A percentile compares a stretch with the other conserved stretches of the same genome.
Evolutionary conservation across 768 basidiomycete species (phyloP).

Genomic region (Suillus weaverae): DNA sequence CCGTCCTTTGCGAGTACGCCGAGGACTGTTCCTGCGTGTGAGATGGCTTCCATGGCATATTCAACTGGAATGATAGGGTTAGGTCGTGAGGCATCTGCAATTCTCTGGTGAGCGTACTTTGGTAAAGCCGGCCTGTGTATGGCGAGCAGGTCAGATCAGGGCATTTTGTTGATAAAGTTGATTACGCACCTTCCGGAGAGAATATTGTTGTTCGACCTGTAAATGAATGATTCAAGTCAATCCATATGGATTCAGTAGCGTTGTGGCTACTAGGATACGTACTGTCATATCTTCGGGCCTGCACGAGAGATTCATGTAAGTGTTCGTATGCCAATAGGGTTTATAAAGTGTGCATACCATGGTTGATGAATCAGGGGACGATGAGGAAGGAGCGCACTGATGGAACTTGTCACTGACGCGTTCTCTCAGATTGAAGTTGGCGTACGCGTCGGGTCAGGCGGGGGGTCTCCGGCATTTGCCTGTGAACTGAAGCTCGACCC

Average conservation of each 20-base stretch:
- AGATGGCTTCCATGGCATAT: slow-evolving; percentile 99
- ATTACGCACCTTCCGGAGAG: slow-evolving; percentile 85
- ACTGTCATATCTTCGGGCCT: slow-evolving; percentile 96
- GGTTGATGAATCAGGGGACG: slow-evolving; percentile 26
- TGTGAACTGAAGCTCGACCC: background rate
- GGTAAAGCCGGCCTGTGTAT: slow-evolving; percentile 83
- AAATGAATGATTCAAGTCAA: slow-evolving; percentile 27
- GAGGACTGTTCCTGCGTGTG: slow-evolving; percentile 91
- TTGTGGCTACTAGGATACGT: slow-evolving; percentile 34
- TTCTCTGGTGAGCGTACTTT: slow-evolving; percentile 59
- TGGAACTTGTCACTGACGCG: slow-evolving; percentile 24
- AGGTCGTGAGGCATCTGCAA: background rate
- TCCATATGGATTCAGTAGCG: slow-evolving; percentile 7
- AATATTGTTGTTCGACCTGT: slow-evolving; percentile 96
- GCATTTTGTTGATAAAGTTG: slow-evolving; percentile 6
- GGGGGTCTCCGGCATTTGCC: slow-evolving; percentile 3
- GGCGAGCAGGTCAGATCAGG: slow-evolving; percentile 12
- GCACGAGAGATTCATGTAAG: background rate
- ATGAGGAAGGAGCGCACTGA: slow-evolving; percentile 8
- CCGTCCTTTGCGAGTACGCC: slow-evolving; percentile 90
- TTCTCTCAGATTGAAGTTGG: slow-evolving; percentile 11
- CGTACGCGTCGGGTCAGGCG: slow-evolving; percentile 22
- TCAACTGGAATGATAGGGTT: slow-evolving; percentile 62
- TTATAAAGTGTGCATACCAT: slow-evolving; percentile 43
- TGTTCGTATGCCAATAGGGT: background rate